Evolutionary conservation across 2,329 filamentous ascomycete species (phyloP).

Genomic region (Xylaria polymorpha): DNA sequence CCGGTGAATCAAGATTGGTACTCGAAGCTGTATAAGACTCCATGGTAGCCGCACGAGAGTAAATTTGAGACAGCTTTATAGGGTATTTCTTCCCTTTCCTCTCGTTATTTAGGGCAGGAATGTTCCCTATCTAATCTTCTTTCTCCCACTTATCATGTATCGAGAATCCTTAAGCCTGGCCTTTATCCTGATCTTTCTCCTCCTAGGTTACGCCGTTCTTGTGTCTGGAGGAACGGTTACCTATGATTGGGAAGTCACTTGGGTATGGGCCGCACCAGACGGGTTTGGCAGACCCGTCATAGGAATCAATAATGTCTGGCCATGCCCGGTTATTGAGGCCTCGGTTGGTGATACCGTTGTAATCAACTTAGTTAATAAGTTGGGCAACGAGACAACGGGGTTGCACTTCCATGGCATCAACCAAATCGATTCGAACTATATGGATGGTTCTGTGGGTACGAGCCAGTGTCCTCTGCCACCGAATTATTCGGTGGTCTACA

Average conservation of each 20-base stretch:
- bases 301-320: conserved; percentile 74
- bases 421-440: conserved; percentile 66
- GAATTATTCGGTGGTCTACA: conserved; percentile 65
- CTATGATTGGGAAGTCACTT: conserved; percentile 70
- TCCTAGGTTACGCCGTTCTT: conserved; percentile 41
- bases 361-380: conserved; percentile 61
- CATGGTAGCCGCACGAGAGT: not conserved
- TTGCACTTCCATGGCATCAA: conserved; percentile 72
- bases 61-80: not conserved
- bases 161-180: not conserved
- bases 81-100: not conserved
- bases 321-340: conserved; percentile 68
- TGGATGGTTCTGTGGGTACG: conserved; percentile 69
- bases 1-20: not conserved
- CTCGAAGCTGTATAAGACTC: not conserved
- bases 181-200: conserved; percentile 20
- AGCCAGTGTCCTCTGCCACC: conserved; percentile 68
- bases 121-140: not conserved
- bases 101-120: not conserved
- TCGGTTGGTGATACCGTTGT: conserved; percentile 64
- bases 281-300: conserved; percentile 68
- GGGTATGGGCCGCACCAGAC: conserved; percentile 72
- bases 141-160: conserved; percentile 17
- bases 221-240: conserved; percentile 59
- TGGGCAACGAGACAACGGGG: conserved; percentile 64